Evolutionary conservation across 208 protist genomes (phyloP).

Genomic region (Leptomonas pyrrhocoris): DNA sequence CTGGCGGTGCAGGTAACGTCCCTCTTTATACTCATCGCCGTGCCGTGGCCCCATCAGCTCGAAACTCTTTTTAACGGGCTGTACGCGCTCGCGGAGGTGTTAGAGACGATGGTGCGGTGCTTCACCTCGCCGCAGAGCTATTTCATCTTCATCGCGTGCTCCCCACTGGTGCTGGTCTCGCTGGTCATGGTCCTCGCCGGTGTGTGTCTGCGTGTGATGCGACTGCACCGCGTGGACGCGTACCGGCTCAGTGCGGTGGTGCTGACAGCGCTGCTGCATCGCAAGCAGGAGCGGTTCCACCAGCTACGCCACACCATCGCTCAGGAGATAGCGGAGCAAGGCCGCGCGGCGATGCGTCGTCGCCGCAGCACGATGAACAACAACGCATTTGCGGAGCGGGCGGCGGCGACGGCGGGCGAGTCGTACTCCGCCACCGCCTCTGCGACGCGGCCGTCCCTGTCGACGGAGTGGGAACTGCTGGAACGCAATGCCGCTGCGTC

Average conservation of each 20-base stretch:
- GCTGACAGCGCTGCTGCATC: conserved; percentile 26
- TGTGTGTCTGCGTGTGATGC: conserved; percentile 6
- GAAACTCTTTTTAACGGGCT: conserved; percentile 24
- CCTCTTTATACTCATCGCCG: conserved; percentile 18
- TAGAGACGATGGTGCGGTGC: conserved; percentile 28
- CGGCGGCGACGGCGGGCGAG: background rate
- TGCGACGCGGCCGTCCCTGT: conserved; percentile 10
- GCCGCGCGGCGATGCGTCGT: background rate
- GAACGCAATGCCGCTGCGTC: conserved; percentile 1
- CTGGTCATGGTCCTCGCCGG: conserved; percentile 22
- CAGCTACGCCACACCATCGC: conserved; percentile 27
- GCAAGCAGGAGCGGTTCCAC: conserved; percentile 32
- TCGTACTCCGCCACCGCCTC: conserved; percentile 8
- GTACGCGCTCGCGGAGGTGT: conserved; percentile 14
- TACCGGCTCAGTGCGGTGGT: conserved; percentile 26
- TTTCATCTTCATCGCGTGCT: conserved; percentile 12
- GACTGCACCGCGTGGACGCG: conserved; percentile 20
- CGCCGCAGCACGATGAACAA: background rate
- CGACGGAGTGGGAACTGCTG: conserved; percentile 7
- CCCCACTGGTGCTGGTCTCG: conserved; percentile 22
- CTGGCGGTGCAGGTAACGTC: conserved; percentile 29
- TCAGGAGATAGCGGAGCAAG: conserved; percentile 8
- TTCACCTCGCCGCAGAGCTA: background rate
- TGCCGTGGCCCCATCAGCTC: conserved; percentile 23
- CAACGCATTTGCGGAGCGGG: background rate